These are phyloP conservation scores for Gentiana macrophylla DNA, from an alignment of 257 asterid species.

Conservation along the genomic window DNA sequence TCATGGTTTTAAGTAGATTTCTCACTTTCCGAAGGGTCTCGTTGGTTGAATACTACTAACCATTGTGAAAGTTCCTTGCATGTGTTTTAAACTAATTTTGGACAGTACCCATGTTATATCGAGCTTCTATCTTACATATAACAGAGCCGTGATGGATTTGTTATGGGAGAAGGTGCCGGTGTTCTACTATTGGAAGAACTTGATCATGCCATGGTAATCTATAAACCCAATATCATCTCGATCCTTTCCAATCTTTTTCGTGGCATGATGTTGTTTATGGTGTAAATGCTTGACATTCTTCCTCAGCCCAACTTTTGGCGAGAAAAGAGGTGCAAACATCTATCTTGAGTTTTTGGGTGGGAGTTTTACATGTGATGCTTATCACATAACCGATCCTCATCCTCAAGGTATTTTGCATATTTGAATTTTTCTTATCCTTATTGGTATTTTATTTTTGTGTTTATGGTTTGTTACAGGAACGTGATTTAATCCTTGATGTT, in stretches of 20 bases:
- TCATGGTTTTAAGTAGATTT: too few relatives aligned
- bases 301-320: neutral
- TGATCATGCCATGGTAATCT: constrained; percentile 33
- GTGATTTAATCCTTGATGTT: neutral
- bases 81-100: too few relatives aligned
- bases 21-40: too few relatives aligned
- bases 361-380: constrained; percentile 37
- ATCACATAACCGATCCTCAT: constrained; percentile 24
- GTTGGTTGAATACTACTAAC: too few relatives aligned
- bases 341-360: constrained; percentile 53
- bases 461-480: neutral
- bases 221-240: neutral
- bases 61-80: too few relatives aligned
- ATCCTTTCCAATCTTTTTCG: neutral
- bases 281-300: neutral
- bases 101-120: too few relatives aligned
- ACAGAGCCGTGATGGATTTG: constrained; percentile 40
- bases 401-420: constrained; percentile 21
- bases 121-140: neutral
- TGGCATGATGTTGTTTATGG: neutral
- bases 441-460: neutral
- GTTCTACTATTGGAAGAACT: constrained; percentile 42
- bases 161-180: constrained; percentile 49
- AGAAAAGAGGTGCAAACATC: constrained; percentile 38
- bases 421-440: neutral